Evolutionary conservation across 208 protist species (phyloP).

Genomic region (Leishmania guyanensis): DNA sequence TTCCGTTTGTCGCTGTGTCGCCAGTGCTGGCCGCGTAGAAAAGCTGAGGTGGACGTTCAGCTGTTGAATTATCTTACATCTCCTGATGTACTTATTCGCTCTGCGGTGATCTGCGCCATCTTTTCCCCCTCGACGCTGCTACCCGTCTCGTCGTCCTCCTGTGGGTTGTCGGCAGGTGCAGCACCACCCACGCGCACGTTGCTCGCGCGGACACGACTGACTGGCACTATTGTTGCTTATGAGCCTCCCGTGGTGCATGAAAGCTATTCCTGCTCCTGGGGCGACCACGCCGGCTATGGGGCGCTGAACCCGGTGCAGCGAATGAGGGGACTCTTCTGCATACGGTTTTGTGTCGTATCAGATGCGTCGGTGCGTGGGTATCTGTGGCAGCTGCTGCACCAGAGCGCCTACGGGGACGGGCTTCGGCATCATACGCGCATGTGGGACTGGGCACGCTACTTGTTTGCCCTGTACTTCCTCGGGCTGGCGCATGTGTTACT

Average conservation of each 20-base stretch:
- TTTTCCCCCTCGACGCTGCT: neutral
- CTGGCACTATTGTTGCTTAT: slow-evolving; percentile 39
- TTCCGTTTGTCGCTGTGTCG: slow-evolving; percentile 45
- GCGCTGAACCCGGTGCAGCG: slow-evolving; percentile 37
- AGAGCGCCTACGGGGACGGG: neutral
- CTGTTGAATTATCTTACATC: slow-evolving; percentile 83
- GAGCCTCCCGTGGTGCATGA: slow-evolving; percentile 40
- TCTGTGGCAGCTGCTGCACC: slow-evolving; percentile 21
- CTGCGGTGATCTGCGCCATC: slow-evolving; percentile 44
- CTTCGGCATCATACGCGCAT: slow-evolving; percentile 2
- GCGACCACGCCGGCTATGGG: slow-evolving; percentile 26
- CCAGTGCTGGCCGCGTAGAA: slow-evolving; percentile 13
- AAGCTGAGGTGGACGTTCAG: slow-evolving; percentile 18
- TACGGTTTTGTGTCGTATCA: slow-evolving; percentile 63
- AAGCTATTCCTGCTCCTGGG: slow-evolving; percentile 18
- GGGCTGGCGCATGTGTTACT: slow-evolving; percentile 13
- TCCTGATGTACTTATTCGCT: slow-evolving; percentile 72
- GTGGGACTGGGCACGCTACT: slow-evolving; percentile 27
- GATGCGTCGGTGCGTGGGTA: slow-evolving; percentile 38
- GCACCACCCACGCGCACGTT: slow-evolving; percentile 14
- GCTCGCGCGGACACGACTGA: slow-evolving; percentile 36
- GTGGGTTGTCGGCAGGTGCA: neutral
- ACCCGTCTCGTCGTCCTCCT: neutral
- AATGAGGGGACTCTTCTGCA: slow-evolving; percentile 55
- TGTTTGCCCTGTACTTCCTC: slow-evolving; percentile 16